A percentile compares a stretch with the other conserved stretches of the same genome.
phyloP scores from a whole-genome alignment of 305 asterid species.

The Striga hermonthica region DNA sequence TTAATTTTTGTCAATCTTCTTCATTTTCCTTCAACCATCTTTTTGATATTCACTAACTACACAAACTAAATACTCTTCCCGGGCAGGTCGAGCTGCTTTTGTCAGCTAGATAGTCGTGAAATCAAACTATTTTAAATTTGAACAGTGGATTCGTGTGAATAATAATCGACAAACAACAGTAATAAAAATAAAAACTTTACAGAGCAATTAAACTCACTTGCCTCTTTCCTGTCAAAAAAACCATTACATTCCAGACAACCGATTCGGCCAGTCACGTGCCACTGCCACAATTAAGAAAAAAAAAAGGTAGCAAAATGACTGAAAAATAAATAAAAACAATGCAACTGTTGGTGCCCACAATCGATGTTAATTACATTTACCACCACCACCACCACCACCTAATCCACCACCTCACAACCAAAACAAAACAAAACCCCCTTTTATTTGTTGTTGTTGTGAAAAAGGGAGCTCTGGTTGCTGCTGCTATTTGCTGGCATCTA shows the following conservation, averaged over 20 bases:
- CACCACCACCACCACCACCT: slow-evolving; percentile 36
- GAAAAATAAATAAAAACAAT: neutral
- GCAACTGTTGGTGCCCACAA: neutral
- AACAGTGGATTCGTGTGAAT: too few relatives aligned
- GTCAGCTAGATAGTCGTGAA: too few relatives aligned
- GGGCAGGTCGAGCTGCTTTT: too few relatives aligned
- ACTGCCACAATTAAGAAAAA: slow-evolving; percentile 33
- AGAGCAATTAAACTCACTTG: too few relatives aligned
- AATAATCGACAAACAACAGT: too few relatives aligned
- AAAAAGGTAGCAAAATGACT: slow-evolving; percentile 9
- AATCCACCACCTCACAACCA: slow-evolving; percentile 28
- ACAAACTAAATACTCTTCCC: too few relatives aligned
- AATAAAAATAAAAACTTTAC: too few relatives aligned
- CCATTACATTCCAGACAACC: neutral
- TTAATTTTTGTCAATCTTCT: too few relatives aligned
- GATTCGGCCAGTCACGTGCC: slow-evolving; percentile 31
- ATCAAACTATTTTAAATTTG: too few relatives aligned
- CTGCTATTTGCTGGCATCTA: slow-evolving; percentile 36
- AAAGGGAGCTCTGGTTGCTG: slow-evolving; percentile 39
- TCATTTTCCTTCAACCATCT: too few relatives aligned
- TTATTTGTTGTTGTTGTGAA: slow-evolving; percentile 3
- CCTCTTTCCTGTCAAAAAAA: neutral
- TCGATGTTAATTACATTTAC: slow-evolving; percentile 17
- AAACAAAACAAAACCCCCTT: slow-evolving; percentile 18
- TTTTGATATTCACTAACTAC: too few relatives aligned